A percentile compares a stretch with the other conserved stretches of the same genome.
Conservation (phyloP, 345 rosid genomes). For the Linum usitatissimum region DNA sequence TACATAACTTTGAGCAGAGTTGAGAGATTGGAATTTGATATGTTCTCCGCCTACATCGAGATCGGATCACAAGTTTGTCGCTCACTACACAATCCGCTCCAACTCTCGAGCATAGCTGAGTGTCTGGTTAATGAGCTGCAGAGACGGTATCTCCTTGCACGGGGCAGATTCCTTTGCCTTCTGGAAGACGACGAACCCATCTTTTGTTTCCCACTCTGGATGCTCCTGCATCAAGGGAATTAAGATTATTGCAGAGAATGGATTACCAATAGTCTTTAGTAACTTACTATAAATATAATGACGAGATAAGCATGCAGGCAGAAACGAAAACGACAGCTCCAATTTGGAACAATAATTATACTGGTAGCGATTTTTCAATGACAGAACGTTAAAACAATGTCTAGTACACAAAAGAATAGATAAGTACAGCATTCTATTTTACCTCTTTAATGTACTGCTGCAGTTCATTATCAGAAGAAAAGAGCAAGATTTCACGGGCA, state of each 20-base stretch:
- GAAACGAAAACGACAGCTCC: too few relatives aligned
- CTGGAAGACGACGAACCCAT: conserved; percentile 69
- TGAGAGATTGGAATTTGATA: too few relatives aligned
- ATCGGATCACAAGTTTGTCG: too few relatives aligned
- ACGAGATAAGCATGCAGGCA: too few relatives aligned
- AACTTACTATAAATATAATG: too few relatives aligned
- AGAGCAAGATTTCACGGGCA: conserved; percentile 67
- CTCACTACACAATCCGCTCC: conserved; percentile 78
- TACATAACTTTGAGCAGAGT: too few relatives aligned
- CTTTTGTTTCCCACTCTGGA: conserved; percentile 84
- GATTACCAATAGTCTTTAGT: too few relatives aligned
- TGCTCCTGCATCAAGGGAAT: conserved; percentile 51
- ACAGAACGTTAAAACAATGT: background rate
- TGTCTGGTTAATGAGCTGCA: conserved; percentile 92
- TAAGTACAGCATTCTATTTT: conserved; percentile 2
- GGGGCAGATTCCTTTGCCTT: conserved; percentile 83
- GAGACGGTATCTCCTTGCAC: conserved; percentile 93
- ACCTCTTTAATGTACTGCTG: conserved; percentile 69
- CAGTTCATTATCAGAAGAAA: conserved; percentile 66
- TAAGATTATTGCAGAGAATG: too few relatives aligned
- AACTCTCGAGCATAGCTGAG: conserved; percentile 94
- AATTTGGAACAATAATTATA: too few relatives aligned
- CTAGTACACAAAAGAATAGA: background rate
- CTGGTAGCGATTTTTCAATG: too few relatives aligned
- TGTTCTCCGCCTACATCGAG: too few relatives aligned